phyloP scores from a whole-genome alignment of 805 yeast genomes.

The Lipomyces japonicus region DNA sequence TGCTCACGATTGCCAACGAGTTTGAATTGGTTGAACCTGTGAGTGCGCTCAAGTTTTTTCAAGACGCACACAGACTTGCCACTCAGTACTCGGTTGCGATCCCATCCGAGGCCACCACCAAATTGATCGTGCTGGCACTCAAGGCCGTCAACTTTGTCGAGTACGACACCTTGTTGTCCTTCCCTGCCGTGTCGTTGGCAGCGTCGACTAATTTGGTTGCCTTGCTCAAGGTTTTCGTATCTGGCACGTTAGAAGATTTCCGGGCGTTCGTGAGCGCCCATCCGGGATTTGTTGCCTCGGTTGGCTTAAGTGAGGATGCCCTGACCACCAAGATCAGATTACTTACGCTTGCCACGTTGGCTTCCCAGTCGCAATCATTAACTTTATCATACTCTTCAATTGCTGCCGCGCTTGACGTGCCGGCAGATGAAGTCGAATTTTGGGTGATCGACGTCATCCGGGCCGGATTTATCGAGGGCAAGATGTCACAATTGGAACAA shows the following conservation, averaged over 20 bases:
- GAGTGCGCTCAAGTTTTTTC: slow-evolving; percentile 28
- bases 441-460: slow-evolving; percentile 44
- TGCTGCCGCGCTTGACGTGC: slow-evolving; percentile 35
- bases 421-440: slow-evolving; percentile 38
- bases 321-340: slow-evolving; percentile 27
- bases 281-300: slow-evolving; percentile 6
- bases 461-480: slow-evolving; percentile 43
- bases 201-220: slow-evolving; percentile 28
- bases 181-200: neutral
- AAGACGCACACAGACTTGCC: slow-evolving; percentile 29
- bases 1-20: slow-evolving; percentile 32
- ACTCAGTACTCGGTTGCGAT: slow-evolving; percentile 15
- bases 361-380: slow-evolving; percentile 18
- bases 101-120: slow-evolving; percentile 3
- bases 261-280: slow-evolving; percentile 14
- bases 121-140: slow-evolving; percentile 15
- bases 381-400: slow-evolving; percentile 37
- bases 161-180: slow-evolving; percentile 11
- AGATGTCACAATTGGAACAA: slow-evolving; percentile 42
- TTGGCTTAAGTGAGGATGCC: slow-evolving; percentile 18
- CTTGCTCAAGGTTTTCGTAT: slow-evolving; percentile 33
- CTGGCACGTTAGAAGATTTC: slow-evolving; percentile 21
- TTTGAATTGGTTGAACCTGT: slow-evolving; percentile 14
- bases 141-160: slow-evolving; percentile 13
- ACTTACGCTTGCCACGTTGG: slow-evolving; percentile 28